Evolutionary conservation across 768 basidiomycete species (phyloP), one percentile per base, ranked within the genome.

Genomic region (Calocybe cyanea): DNA sequence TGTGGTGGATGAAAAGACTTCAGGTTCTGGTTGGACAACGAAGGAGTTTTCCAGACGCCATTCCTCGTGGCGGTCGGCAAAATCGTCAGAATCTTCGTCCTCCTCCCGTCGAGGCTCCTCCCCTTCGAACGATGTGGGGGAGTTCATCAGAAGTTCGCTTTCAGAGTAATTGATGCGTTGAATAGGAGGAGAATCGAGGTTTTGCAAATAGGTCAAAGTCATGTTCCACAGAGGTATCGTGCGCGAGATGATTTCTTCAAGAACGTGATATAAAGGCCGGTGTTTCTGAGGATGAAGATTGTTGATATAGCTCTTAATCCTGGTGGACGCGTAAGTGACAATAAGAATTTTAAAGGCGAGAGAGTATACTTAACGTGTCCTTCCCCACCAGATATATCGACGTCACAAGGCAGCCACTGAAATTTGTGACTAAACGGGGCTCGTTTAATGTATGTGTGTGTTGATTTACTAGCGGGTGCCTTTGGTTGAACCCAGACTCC

Each of bases 301-400:
- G 46, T 73, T 73, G 58, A 74, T 72, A 51, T 75, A 73, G 13
- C 62, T 65, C 7, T 50, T 61, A n/a, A 66, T 63, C 38, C 64
- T 66, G 13, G 2, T 18, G 14, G 24, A 19, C 11, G 11, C 6
- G 4, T 33, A 3, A 9, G 32, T n/a, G 13, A 17, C 21, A 4
- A 42, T 15, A 10, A 8, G 24, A 18, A 18, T 4, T 14, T 8
- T 23, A 5, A 34, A 7, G 3, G 21, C 4, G 8, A 40, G 0
- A 20, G 7, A 4, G 38, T 38, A 7, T 43, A 63, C 63, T 39
- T 61, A 20, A 54, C 54, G 35, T 48, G 31, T 8, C 51, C 47
- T 17, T 36, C 17, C 7, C 32, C 34, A 8, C 44, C 51, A 10
- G 60, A 57, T 11, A 64, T 57, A 33, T 62, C 57, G n/a, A 66